Conservation (phyloP, 2,329 filamentous ascomycete species). For the Colletotrichum caudatum region DNA sequence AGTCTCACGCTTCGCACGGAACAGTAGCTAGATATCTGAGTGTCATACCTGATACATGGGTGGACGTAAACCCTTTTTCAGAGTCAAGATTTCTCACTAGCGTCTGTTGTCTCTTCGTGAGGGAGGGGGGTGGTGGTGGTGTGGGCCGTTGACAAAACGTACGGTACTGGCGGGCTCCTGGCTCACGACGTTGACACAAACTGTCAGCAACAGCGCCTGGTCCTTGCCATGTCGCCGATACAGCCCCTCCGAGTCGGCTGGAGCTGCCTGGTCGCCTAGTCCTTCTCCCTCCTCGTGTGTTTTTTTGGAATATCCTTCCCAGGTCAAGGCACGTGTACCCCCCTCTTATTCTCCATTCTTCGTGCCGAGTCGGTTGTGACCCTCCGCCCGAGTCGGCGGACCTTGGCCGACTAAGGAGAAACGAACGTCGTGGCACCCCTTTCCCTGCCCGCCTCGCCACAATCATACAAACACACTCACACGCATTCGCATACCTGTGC, state of each 20-base stretch:
- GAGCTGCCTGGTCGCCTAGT: background rate
- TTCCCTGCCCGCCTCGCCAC: background rate
- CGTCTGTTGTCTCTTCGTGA: background rate
- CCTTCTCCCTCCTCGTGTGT: background rate
- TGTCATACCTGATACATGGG: conserved; percentile 11
- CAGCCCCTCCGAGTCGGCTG: background rate
- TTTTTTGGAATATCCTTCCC: background rate
- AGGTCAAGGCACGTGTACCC: background rate
- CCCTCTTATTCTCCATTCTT: background rate
- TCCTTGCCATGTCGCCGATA: background rate
- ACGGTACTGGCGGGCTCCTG: background rate
- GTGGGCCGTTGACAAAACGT: background rate
- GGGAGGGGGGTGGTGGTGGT: background rate
- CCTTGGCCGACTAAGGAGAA: background rate
- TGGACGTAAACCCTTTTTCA: background rate
- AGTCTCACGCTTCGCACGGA: conserved; percentile 4
- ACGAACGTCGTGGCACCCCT: conserved; percentile 3
- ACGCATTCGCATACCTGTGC: background rate
- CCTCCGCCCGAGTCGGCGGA: conserved; percentile 11
- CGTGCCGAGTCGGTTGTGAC: background rate
- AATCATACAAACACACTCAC: background rate
- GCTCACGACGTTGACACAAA: conserved; percentile 1
- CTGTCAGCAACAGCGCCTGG: background rate
- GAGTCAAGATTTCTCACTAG: background rate
- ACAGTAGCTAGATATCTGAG: conserved; percentile 2